Base-by-base conservation (phyloP, 352 stramenopile species). In the Phytophthora sp. region DNA sequence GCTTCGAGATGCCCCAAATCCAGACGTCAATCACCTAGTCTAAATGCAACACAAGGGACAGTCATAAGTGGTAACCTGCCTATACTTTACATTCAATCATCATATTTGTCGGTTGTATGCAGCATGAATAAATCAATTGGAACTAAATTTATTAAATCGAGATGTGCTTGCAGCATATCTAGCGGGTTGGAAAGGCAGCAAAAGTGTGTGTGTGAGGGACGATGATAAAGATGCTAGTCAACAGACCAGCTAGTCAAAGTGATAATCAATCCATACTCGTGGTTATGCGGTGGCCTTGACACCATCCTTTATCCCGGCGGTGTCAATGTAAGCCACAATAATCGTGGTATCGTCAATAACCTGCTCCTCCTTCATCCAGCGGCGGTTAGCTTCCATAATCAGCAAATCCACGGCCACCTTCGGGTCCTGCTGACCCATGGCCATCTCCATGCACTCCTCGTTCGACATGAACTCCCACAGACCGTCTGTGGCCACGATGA, bases 311-410 rank as follows among this genome's bases (percentile, higher is more conserved):
- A 66, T 31, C 24, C 63, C 69, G 15, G 65, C 35, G 4, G 66
- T 88, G 63, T 94, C 88, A 18, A 99, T 73, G 69, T 98, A 98
- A 39, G 96, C 96, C 51, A 99, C 93, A 76, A 98, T 98, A 31
- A 99, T 91, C 5, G 97, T 99, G 36, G 97, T 99, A 82, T 99
- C 98, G 69, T 99, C 98, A 66, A 99, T 98, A 15, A 99, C 98
- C 66, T 99, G 95, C 73, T 99, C 98, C 71, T 99, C 96, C 60
- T 97, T 96, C 94, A 99, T 99, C 98, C 98, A 99, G 65, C 97
- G 94, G 26, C 88, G 84, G 69, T 97, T 98, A 18, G 95, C 94
- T 71, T 99, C 96, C 66, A 97, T 93, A 49, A 99, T 97, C 7
- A 99, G 76, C 60, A 88, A 67, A 71, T 99, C 94, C 6, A 99